Base-by-base conservation (phyloP, 2,329 filamentous ascomycete genomes). In the Phialophora verrucosa region DNA sequence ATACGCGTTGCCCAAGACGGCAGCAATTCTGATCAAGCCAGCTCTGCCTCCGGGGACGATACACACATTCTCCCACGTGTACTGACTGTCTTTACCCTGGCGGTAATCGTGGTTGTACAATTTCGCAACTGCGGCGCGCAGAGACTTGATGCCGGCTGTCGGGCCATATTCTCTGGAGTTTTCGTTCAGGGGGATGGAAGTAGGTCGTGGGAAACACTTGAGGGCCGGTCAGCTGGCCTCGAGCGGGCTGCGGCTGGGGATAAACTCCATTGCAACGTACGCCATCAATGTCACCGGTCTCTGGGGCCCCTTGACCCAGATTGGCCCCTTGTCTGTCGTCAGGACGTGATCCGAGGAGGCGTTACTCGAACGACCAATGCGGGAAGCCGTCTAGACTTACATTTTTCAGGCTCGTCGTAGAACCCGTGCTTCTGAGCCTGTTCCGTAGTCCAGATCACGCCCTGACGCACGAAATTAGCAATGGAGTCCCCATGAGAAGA, bases 21-120 rank as follows among this genome's bases (percentile, higher is more conserved):
- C 94, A 23, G 94, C 94, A 77, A 98, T 97, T 73, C 94, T 88
- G 77, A 97, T 97, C 80, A 98, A 83, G 57, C 94, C 94, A 38
- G 94, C 94, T 74, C 94, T 88, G 47, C 94, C 94, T 78, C 71
- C 71, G 20, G 94, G 94, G 3, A 98, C 94, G 77, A 98, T 96
- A 77, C 91, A 93, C 20, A 97, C 94, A 78, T 98, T 98, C 83
- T 98, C 94, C 91, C 92, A 97, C 5, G 91, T 96, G 78, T 98
- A 98, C 80, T 96, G 85, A 79, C 90, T 94, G 11, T 88, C 85
- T 82, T 95, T 96, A 75, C 91, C 92, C 81, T 94, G 82, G 70
- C 94, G 89, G 75, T 97, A 94, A 78, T 94, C 91, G 78, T 90
- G 90, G 75, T 98, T 98, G 85, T 98, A 98, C 69, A 98, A 85